Conservation (phyloP, 208 protist species). For the Dictyostelium gargantuum region DNA sequence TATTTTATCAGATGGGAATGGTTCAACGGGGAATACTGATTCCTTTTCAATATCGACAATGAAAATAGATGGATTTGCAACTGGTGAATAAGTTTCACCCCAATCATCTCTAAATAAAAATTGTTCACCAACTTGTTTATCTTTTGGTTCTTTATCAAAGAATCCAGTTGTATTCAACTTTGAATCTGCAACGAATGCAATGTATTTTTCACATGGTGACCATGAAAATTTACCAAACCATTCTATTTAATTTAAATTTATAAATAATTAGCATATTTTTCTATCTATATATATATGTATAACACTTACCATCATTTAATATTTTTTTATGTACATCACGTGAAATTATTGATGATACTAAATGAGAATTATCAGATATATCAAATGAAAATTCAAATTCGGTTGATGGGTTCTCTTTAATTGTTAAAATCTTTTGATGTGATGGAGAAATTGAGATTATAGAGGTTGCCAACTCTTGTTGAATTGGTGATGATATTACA, state of each 20-base stretch:
- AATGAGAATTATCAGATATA: background rate
- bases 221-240: constrained; percentile 63
- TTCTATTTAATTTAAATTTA: background rate
- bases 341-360: background rate
- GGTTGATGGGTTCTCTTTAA: background rate
- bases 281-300: background rate
- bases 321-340: constrained; percentile 39
- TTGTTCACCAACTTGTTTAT: constrained; percentile 26
- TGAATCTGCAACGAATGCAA: constrained; percentile 44
- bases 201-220: constrained; percentile 58
- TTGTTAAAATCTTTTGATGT: background rate
- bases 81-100: constrained; percentile 38
- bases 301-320: constrained; percentile 34
- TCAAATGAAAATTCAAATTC: constrained; percentile 28
- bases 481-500: background rate
- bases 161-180: constrained; percentile 1
- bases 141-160: constrained; percentile 43
- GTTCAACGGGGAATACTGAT: background rate
- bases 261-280: background rate
- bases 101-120: constrained; percentile 31
- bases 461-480: background rate
- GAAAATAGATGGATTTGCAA: constrained; percentile 20
- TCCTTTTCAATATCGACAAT: constrained; percentile 42
- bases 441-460: background rate
- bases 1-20: background rate